Evolutionary conservation across 352 stramenopile species (phyloP), one percentile per base, ranked within the genome.

Genomic region (Pythium sukuiense): DNA sequence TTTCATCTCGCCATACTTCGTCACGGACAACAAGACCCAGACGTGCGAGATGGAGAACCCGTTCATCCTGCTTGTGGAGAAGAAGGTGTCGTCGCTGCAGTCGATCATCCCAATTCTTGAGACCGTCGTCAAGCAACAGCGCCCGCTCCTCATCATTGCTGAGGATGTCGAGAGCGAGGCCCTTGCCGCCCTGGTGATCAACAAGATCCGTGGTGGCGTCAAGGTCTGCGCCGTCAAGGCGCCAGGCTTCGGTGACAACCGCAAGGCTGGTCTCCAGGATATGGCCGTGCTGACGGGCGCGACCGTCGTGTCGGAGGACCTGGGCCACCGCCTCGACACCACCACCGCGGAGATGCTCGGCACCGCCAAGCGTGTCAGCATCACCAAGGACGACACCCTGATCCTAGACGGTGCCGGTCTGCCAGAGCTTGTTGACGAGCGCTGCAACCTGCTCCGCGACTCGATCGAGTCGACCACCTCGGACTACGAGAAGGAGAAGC

Each of bases 1-100:
- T 52, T 99, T 96, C 86, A 99, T 99, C 79, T 99, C 96, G 77
- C 98, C 98, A 8, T 99, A 99, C 83, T 99, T 99, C 67, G 97
- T 99, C 69, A 99, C 97, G 65, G 97, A 99, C 89, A 96, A 97
- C 70, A 99, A 99, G 93, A 99, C 95, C 14, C 97, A 99, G 84
- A 88, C 94, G 53, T 98, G 87, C 76, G 97, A 99, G 77, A 93
- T 99, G 74, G 98, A 99, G 74, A 99, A 99, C 85, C 97, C 98
- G 33, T 89, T 96, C 66, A 99, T 99, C 69, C 81, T 99, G 20
- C 83, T 99, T 46, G 97, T 99, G n/a, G 98, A 99, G 80, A 99
- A 99, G 95, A 99, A 99, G 88, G 92, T 99, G 56, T 98, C 90
- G 73, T 97, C 83, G 73, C 82, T 99, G 39, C 92, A 99, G 82